Percentiles rank a stretch among this genome's conserved stretches.
Evolutionary conservation across 2,329 filamentous ascomycete species (phyloP).

Genomic region (Talaromyces albobiverticillius): DNA sequence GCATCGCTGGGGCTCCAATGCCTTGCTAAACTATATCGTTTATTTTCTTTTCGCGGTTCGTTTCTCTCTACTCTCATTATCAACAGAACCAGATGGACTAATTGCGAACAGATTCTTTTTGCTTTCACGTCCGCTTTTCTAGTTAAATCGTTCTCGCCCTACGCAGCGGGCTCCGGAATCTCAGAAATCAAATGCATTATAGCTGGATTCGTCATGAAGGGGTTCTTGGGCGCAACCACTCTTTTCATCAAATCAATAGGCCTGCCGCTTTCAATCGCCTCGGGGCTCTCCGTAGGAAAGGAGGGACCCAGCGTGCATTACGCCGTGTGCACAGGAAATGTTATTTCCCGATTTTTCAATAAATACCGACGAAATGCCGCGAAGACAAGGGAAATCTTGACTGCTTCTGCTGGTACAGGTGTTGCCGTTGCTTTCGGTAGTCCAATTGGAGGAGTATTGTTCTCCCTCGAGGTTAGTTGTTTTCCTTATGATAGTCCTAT

Average conservation of each 20-base stretch:
- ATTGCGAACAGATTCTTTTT: slow-evolving; percentile 61
- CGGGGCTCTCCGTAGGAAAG: slow-evolving; percentile 91
- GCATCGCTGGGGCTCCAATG: slow-evolving; percentile 81
- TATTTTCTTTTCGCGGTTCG: slow-evolving; percentile 79
- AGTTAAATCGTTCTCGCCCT: slow-evolving; percentile 89
- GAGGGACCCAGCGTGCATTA: slow-evolving; percentile 99
- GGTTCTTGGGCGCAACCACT: slow-evolving; percentile 88
- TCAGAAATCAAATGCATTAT: slow-evolving; percentile 99
- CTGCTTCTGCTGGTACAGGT: slow-evolving; percentile 88
- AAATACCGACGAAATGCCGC: slow-evolving; percentile 91
- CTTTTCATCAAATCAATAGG: slow-evolving; percentile 91
- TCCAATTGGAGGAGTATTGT: slow-evolving; percentile 93
- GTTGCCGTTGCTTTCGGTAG: slow-evolving; percentile 96
- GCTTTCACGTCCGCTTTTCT: slow-evolving; percentile 77
- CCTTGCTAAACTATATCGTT: slow-evolving; percentile 75
- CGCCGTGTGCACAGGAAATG: slow-evolving; percentile 94
- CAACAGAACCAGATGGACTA: not conserved
- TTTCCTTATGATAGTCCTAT: not conserved
- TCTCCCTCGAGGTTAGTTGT: slow-evolving; percentile 72
- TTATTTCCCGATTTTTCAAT: slow-evolving; percentile 86
- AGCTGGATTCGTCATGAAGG: slow-evolving; percentile 98
- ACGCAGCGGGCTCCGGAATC: slow-evolving; percentile 93
- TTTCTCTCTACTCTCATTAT: not conserved
- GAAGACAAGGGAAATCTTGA: slow-evolving; percentile 92
- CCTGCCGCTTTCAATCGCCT: slow-evolving; percentile 87